Percentiles rank a stretch among this genome's conserved stretches.
These are phyloP conservation scores for Teunomyces pallodes DNA, from an alignment of 805 yeast genomes.

Conservation along the genomic window DNA sequence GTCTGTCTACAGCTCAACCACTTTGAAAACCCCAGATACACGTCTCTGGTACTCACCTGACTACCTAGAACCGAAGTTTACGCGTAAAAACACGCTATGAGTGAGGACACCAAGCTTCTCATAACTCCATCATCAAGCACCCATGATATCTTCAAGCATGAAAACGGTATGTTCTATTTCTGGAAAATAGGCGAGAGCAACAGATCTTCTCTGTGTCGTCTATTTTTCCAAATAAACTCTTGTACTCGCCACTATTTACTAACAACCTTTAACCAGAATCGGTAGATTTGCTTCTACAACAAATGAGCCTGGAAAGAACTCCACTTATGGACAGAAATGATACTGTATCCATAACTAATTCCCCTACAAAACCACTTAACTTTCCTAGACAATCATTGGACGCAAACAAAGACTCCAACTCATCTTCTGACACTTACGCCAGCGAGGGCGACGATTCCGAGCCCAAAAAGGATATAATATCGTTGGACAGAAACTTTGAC, in stretches of 20 bases:
- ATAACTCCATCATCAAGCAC: background rate
- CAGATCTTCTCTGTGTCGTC: background rate
- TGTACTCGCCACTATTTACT: background rate
- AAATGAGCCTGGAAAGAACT: slow-evolving; percentile 17
- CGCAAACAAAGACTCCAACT: slow-evolving; percentile 30
- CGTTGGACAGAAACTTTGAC: slow-evolving; percentile 23
- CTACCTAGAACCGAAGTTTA: background rate
- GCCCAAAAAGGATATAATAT: slow-evolving; percentile 4
- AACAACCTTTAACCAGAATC: slow-evolving; percentile 17
- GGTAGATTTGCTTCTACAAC: slow-evolving; percentile 27
- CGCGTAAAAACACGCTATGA: slow-evolving; percentile 2
- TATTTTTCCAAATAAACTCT: background rate
- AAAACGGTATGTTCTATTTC: slow-evolving; percentile 25
- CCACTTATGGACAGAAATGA: background rate
- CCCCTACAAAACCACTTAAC: slow-evolving; percentile 35
- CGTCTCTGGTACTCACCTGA: background rate
- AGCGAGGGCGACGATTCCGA: slow-evolving; percentile 25
- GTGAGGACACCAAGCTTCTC: slow-evolving; percentile 1
- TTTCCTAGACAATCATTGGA: slow-evolving; percentile 15
- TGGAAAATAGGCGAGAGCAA: background rate
- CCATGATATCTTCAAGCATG: slow-evolving; percentile 22
- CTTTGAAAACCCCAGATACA: background rate
- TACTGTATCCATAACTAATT: slow-evolving; percentile 14
- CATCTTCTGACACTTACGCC: slow-evolving; percentile 42
- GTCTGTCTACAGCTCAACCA: background rate